Evolutionary conservation across 2,329 filamentous ascomycete genomes (phyloP), one percentile per base, ranked within the genome.

Genomic region (Fusarium mexicanum): DNA sequence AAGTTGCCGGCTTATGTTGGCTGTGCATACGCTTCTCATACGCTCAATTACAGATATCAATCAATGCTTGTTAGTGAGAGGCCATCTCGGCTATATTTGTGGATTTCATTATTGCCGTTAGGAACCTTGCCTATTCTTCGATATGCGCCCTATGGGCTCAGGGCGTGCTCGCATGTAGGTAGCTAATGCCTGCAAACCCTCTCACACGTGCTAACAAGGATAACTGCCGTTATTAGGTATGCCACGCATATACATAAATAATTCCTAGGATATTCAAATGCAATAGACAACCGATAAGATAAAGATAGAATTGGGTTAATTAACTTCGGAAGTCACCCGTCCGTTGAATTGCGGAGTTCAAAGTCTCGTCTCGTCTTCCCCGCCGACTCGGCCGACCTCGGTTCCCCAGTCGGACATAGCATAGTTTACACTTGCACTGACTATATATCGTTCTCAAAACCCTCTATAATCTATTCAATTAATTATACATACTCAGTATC

Each of bases 301-400:
- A 31, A 29, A 54, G n/a, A 26, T n/a, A 16, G 4, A 37, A 9
- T 24, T n/a, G 10, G 24, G 18, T 29, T 13, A 37, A 53, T 37
- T 26, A 24, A 59, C n/a, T n/a, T 50, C 61, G 54, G 47, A 60
- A 55, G 4, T 60, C 22, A 47, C 60, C 55, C 55, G 55, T 44
- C 53, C 33, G 38, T 26, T 35, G 35, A 48, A 43, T 41, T 43
- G 50, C 70, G 37, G 55, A 73, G 47, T 61, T 65, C 29, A 50
- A 58, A 43, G 24, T 35, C 43, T 55, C 17, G 18, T 20, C 43
- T 60, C 20, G 22, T 26, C 53, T 67, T 62, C 61, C 61, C 70
- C 70, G 41, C 69, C 66, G 71, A 62, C 48, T 60, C 71, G 57
- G 68, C 68, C 58, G 65, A 69, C 58, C 67, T 69, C 67, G 65